Evolutionary conservation across 2,329 filamentous ascomycete genomes (phyloP), one percentile per base, ranked within the genome.

Genomic region (Penicillium thymicola): DNA sequence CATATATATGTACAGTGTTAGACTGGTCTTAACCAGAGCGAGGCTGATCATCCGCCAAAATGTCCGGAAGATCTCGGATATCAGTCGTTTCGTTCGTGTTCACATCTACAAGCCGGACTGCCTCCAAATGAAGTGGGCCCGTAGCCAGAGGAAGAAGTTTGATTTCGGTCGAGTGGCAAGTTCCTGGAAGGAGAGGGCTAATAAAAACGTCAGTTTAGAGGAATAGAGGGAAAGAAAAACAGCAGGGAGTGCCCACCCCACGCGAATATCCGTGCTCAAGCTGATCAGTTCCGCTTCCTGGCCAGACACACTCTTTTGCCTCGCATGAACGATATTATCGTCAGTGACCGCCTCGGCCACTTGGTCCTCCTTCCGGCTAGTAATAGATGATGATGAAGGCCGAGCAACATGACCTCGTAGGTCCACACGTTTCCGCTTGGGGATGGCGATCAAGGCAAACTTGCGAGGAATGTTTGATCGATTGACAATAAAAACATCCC

Each of bases 401-500:
- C 75, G 72, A 50, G 78, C 60, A 59, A 74, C 67, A 63, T 82
- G 79, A 10, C 72, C 74, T 13, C 74, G 64, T 14, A 66, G 59
- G 46, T 75, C 72, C 2, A 75, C 68, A 48, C 75, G 72, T 63
- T 76, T 79, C 32, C 79, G 70, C 54, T 76, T 80, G 3, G 81
- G 79, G 16, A 85, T 75, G 1, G 79, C 79, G 21, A 82, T 69
- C 40, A 87, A 72, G 7, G 81, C 80, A 48, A 87, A 78, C 61
- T 82, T 82, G 4, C 82, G 78, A 21, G 75, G 65, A 47, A 78
- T 76, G n/a, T 73, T 69, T 14, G 82, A 85, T 13, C 80, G 79
- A 62, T 87, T 87, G 53, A 85, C 79, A 38, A 86, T 80, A 58
- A 86, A 83, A 4, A 86, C 73, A 38, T 77, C 73, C 78, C 84